Percentiles rank a stretch among this genome's conserved stretches.
phyloP scores from a whole-genome alignment of 345 rosid genomes.

The Laguncularia racemosa region DNA sequence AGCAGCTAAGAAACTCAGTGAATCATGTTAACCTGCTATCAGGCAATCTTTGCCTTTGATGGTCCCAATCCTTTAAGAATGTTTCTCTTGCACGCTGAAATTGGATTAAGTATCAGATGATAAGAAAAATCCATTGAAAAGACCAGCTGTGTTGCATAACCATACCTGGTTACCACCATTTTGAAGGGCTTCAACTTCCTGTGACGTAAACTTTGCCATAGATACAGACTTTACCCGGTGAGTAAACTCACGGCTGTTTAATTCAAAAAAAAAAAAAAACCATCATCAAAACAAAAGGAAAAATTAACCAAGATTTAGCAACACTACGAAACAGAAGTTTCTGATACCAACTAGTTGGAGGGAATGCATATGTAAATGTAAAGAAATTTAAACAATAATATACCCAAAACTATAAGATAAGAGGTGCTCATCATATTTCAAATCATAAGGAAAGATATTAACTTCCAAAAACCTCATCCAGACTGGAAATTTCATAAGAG shows the following conservation, averaged over 20 bases:
- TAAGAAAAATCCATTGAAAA: constrained; percentile 12
- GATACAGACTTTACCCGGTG: constrained; percentile 98
- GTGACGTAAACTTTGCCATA: constrained; percentile 88
- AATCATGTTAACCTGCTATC: constrained; percentile 60
- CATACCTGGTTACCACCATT: constrained; percentile 96
- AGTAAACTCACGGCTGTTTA: constrained; percentile 88
- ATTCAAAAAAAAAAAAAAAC: constrained; percentile 11
- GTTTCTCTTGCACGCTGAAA: constrained; percentile 89
- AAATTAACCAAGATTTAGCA: no score
- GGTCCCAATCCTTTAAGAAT: constrained; percentile 81
- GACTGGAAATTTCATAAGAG: no score
- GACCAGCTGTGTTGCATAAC: constrained; percentile 2
- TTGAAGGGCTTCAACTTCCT: constrained; percentile 96
- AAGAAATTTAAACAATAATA: no score
- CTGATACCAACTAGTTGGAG: no score
- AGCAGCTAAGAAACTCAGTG: constrained; percentile 1
- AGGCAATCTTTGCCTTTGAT: constrained; percentile 78
- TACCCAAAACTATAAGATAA: no score
- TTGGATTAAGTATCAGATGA: constrained; percentile 12
- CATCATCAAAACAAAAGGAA: neutral
- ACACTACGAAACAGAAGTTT: no score
- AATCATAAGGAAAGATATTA: no score
- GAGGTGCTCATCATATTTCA: no score
- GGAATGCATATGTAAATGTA: no score
- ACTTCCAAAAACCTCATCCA: no score